A percentile compares a stretch with the other conserved stretches of the same genome.
Evolutionary conservation across 139 green algal species (phyloP).

Genomic region (Cymbomonas tetramitiformis): DNA sequence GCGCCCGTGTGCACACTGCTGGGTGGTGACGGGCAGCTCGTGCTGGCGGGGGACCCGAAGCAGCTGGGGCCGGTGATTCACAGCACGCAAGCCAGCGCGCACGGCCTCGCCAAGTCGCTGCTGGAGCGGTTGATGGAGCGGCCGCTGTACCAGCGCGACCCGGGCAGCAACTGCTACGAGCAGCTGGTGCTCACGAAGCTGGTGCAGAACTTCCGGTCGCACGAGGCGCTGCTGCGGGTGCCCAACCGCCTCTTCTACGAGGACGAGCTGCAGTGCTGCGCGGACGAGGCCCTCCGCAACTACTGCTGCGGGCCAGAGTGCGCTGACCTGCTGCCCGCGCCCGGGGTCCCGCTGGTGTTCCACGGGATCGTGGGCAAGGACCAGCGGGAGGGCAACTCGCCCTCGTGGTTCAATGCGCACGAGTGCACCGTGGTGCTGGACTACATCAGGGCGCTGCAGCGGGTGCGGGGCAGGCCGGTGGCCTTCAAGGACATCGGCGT

Average conservation of each 20-base stretch:
- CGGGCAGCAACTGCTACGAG: not conserved
- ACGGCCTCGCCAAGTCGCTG: constrained; percentile 42
- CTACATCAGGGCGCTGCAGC: constrained; percentile 4
- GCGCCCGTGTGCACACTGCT: not conserved
- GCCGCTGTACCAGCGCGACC: too few relatives aligned
- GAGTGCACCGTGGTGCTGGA: constrained; percentile 36
- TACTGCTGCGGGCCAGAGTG: constrained; percentile 17
- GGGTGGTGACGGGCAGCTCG: not conserved
- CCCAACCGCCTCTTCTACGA: constrained; percentile 57
- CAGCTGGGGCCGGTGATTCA: constrained; percentile 55
- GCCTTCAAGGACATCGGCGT: constrained; percentile 43
- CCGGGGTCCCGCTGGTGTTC: constrained; percentile 19
- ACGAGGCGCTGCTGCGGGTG: constrained; percentile 49
- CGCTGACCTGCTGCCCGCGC: constrained; percentile 6
- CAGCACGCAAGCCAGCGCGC: constrained; percentile 1
- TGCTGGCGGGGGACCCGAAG: constrained; percentile 53
- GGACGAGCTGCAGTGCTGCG: constrained; percentile 26
- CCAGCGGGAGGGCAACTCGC: constrained; percentile 40
- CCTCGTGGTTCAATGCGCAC: constrained; percentile 48
- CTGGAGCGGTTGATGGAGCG: constrained; percentile 44
- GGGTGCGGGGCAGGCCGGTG: not conserved
- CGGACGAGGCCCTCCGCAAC: constrained; percentile 14
- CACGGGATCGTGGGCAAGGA: constrained; percentile 23
- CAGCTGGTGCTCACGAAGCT: constrained; percentile 30
- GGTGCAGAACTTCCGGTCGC: constrained; percentile 63